Evolutionary conservation across 2,329 filamentous ascomycete species (phyloP).

Genomic region (Diaporthe sp.): DNA sequence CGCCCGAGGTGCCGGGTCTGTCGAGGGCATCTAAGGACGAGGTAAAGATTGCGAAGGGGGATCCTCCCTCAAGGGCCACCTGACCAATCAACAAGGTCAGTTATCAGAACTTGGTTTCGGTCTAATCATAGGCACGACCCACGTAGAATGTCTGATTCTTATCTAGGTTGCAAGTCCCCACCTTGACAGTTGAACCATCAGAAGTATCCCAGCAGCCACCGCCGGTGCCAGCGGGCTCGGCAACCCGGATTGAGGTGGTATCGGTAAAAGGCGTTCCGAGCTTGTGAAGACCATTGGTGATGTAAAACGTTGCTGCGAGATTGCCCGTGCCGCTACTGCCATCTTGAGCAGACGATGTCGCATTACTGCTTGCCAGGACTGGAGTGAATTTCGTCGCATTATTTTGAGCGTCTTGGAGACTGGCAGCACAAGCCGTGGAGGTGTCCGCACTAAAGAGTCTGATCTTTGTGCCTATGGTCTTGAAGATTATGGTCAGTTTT

Average conservation of each 20-base stretch:
- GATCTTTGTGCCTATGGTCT: neutral
- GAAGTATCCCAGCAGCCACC: slow-evolving; percentile 9
- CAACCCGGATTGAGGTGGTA: neutral
- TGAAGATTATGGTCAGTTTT: neutral
- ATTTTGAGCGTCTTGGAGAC: neutral
- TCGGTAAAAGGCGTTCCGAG: neutral
- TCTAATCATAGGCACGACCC: neutral
- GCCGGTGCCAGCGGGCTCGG: neutral
- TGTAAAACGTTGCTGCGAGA: slow-evolving; percentile 1
- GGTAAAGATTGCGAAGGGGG: neutral
- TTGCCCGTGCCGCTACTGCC: neutral
- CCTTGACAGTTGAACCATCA: neutral
- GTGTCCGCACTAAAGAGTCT: neutral
- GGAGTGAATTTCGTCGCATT: neutral
- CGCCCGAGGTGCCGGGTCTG: slow-evolving; percentile 2
- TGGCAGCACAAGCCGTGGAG: neutral
- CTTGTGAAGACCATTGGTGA: slow-evolving; percentile 1
- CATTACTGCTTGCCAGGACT: neutral
- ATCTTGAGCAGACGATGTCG: neutral
- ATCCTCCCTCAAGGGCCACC: neutral
- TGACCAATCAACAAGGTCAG: neutral
- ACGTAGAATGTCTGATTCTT: slow-evolving; percentile 18
- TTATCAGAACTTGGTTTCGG: too few species aligned
- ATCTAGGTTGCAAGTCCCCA: neutral
- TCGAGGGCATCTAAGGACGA: neutral